Base-by-base conservation (phyloP, 1,139 yeast genomes). In the Nakaseomyces sp. region DNA sequence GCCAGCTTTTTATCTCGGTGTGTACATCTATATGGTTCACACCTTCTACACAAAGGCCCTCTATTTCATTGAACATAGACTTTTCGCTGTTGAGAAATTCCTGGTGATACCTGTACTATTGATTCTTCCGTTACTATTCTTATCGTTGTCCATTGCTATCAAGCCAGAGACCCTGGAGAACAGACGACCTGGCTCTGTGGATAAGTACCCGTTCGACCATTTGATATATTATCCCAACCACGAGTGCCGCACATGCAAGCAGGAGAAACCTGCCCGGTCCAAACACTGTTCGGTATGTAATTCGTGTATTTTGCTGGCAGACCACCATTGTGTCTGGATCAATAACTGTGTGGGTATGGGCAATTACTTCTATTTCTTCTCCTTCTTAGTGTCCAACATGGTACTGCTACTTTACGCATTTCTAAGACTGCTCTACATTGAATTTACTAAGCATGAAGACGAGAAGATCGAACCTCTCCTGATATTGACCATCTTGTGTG, bases 321-420 rank as follows among this genome's bases (percentile, higher is more conserved):
- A 91, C 60, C 98, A 91, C 60, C 97, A 91, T 64, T 91, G 98
- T 59, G 65, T 87, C n/a, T 91, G 96, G 96, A 67, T 89, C 46
- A 89, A 89, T 65, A 88, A 85, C 57, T 91, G 97, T 63, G 75
- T 91, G 26, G 97, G 96, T 0, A 73, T 73, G 54, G 71, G 76
- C 42, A 91, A 91, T 57, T 84, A 78, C 63, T 68, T 74, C 38
- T 85, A 79, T 73, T 91, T 91, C 57, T 55, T 84, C 43, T 49
- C 66, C 7, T 89, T 81, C 55, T 64, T 91, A 38, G 30, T 72
- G 0, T 66, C 79, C 29, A 81, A 85, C 49, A 60, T 74, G 31
- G 61, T 73, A 50, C 69, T 82, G 37, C 66, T 87, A 49, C 53
- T 66, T 1, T 84, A 86, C 59, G 96, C 94, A 0, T 72, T 74